Evolutionary conservation across 495 filamentous ascomycete genomes (phyloP).

Genomic region (Lophium mytilinum): DNA sequence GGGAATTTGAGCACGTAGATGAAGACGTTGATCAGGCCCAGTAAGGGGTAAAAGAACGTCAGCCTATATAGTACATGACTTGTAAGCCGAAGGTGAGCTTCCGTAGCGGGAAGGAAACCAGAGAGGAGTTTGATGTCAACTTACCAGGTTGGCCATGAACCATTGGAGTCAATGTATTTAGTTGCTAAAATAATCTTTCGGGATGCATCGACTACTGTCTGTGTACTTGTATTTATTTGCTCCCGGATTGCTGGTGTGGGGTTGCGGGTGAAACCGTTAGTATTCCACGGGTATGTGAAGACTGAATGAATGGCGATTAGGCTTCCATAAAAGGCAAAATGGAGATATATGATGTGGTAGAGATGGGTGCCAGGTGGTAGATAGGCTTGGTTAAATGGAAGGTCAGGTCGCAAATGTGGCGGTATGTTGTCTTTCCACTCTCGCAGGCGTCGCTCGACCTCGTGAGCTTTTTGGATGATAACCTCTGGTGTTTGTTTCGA

Average conservation of each 20-base stretch:
- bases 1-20: conserved; percentile 10
- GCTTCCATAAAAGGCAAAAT: not conserved
- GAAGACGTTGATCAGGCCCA: conserved; percentile 8
- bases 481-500: not conserved
- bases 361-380: not conserved
- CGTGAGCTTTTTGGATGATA: not conserved
- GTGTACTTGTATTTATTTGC: not conserved
- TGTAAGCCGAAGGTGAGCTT: not conserved
- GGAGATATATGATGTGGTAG: not conserved
- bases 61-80: not conserved
- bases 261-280: not conserved
- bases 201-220: conserved; percentile 1
- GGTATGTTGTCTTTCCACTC: not conserved
- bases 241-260: not conserved
- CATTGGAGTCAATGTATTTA: conserved; percentile 4
- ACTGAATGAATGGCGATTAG: conserved; percentile 1
- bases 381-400: not conserved
- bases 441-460: not conserved
- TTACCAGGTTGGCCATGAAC: conserved; percentile 3
- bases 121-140: not conserved
- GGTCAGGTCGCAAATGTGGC: not conserved
- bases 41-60: not conserved
- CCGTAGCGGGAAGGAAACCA: not conserved
- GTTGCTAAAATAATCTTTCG: conserved; percentile 12
- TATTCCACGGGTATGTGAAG: conserved; percentile 1